These are phyloP conservation scores for Handroanthus guayacan DNA, from an alignment of 257 asterid genomes.

Conservation along the genomic window DNA sequence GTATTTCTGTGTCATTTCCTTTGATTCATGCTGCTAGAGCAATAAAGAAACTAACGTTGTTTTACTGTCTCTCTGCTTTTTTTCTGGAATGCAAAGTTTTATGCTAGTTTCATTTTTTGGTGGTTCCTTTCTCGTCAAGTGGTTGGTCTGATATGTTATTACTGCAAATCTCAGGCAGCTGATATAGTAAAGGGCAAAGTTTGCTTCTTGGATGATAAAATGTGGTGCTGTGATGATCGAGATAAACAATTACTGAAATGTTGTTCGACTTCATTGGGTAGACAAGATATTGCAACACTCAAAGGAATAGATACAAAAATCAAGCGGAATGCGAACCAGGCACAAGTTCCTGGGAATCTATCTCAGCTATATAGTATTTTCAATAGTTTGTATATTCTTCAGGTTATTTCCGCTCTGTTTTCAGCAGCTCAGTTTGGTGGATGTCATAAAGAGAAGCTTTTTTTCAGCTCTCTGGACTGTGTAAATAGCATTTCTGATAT, in stretches of 20 bases:
- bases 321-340: constrained; percentile 35
- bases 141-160: constrained; percentile 37
- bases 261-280: constrained; percentile 43
- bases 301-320: constrained; percentile 45
- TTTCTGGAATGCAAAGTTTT: constrained; percentile 6
- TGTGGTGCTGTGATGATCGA: constrained; percentile 47
- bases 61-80: neutral
- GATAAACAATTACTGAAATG: constrained; percentile 44
- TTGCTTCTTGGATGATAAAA: constrained; percentile 49
- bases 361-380: constrained; percentile 54
- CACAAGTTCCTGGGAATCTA: constrained; percentile 48
- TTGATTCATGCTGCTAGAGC: constrained; percentile 15
- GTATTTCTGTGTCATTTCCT: constrained; percentile 2
- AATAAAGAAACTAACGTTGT: constrained; percentile 24
- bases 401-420: constrained; percentile 64
- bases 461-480: constrained; percentile 82
- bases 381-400: constrained; percentile 73
- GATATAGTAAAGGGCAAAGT: constrained; percentile 56
- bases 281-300: constrained; percentile 40
- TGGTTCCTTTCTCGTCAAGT: constrained; percentile 19
- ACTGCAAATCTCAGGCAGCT: constrained; percentile 59
- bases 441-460: constrained; percentile 58
- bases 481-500: constrained; percentile 77
- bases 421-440: constrained; percentile 57
- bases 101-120: constrained; percentile 13